Conservation (phyloP, 1,284 basidiomycete species). For the Ustilago shanxiensis region DNA sequence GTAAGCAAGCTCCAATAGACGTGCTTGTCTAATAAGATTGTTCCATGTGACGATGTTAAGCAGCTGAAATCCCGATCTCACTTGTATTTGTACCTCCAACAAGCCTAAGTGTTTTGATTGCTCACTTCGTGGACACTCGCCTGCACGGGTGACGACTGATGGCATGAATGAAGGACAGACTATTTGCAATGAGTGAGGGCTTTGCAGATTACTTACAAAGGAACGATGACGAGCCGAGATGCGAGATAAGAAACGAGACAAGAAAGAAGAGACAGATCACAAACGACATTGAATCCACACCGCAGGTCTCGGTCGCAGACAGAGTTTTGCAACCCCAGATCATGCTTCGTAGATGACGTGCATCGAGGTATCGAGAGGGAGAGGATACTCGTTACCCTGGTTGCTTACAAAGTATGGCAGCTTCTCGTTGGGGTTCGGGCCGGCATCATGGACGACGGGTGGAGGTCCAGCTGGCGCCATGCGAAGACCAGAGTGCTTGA, state of each 20-base stretch:
- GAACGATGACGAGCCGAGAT: slow-evolving; percentile 6
- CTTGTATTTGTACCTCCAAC: not conserved
- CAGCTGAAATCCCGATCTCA: not conserved
- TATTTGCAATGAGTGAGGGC: slow-evolving; percentile 11
- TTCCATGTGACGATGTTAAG: not conserved
- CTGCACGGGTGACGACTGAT: not conserved
- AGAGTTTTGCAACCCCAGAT: not conserved
- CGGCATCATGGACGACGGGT: slow-evolving; percentile 35
- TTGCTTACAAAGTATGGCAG: slow-evolving; percentile 44
- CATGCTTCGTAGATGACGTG: slow-evolving; percentile 43
- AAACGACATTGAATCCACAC: not conserved
- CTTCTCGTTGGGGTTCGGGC: slow-evolving; percentile 32
- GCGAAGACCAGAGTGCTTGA: slow-evolving; percentile 37
- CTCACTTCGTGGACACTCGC: not conserved
- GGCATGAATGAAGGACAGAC: not conserved
- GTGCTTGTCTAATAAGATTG: not conserved
- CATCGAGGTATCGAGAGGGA: slow-evolving; percentile 50
- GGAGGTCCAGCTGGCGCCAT: slow-evolving; percentile 46
- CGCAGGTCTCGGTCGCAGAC: not conserved
- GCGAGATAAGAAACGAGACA: not conserved
- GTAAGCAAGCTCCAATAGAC: slow-evolving; percentile 11
- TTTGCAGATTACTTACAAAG: slow-evolving; percentile 11
- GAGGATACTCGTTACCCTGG: slow-evolving; percentile 37
- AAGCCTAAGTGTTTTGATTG: too few species aligned
- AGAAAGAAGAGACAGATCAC: not conserved